Evolutionary conservation across 495 filamentous ascomycete genomes (phyloP).

Genomic region (Annulohypoxylon bovei): DNA sequence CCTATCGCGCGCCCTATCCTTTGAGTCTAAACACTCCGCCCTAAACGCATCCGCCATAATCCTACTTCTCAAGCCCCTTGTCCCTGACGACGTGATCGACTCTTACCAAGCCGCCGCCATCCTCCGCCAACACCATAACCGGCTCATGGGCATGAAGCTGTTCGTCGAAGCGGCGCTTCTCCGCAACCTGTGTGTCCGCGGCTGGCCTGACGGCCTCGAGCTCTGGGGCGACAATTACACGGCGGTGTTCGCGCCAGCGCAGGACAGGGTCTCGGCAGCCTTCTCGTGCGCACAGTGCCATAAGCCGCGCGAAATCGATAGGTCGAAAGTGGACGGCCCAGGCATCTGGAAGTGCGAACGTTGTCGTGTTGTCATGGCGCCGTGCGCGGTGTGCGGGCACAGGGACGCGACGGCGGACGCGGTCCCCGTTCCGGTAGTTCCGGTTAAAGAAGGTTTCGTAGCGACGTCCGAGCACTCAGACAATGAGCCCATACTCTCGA

Average conservation of each 20-base stretch:
- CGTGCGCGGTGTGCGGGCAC: constrained; percentile 57
- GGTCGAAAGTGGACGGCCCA: constrained; percentile 37
- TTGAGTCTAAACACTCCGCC: constrained; percentile 56
- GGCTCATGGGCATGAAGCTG: constrained; percentile 70
- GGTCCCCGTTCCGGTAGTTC: background rate
- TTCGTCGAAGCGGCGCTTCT: constrained; percentile 74
- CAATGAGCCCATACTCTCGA: constrained; percentile 46
- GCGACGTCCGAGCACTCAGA: constrained; percentile 30
- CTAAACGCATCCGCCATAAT: constrained; percentile 63
- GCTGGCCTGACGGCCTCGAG: constrained; percentile 56
- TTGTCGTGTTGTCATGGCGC: constrained; percentile 54
- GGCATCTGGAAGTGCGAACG: constrained; percentile 61
- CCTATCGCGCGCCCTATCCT: constrained; percentile 57
- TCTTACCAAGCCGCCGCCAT: constrained; percentile 61
- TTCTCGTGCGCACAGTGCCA: constrained; percentile 63
- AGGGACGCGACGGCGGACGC: constrained; percentile 46
- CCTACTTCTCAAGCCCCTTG: constrained; percentile 60
- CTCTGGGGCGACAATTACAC: constrained; percentile 62
- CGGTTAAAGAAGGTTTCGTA: constrained; percentile 50
- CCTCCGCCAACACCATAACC: constrained; percentile 71
- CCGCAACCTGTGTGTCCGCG: constrained; percentile 69
- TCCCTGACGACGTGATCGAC: constrained; percentile 60
- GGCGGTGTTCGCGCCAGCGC: constrained; percentile 66
- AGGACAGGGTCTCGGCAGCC: constrained; percentile 56
- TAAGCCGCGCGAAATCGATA: constrained; percentile 63